Percentiles rank a stretch among this genome's conserved stretches.
Conservation (phyloP, 805 yeast species). For the Yarrowia sp. region DNA sequence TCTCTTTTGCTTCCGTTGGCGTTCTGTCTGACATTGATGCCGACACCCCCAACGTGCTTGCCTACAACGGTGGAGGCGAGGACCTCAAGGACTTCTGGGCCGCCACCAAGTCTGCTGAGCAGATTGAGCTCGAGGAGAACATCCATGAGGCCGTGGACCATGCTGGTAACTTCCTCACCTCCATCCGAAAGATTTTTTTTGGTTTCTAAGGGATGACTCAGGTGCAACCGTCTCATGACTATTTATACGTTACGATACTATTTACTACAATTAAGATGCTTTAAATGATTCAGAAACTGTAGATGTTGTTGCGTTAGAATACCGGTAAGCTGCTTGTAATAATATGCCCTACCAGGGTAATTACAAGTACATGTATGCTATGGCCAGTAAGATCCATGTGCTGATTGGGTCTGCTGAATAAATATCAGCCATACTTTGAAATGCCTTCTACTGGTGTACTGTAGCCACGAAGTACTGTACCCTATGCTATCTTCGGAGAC, state of each 20-base stretch:
- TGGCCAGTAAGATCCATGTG: no score
- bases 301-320: no score
- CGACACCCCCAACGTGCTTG: slow-evolving; percentile 57
- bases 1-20: slow-evolving; percentile 52
- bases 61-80: slow-evolving; percentile 60
- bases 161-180: not conserved
- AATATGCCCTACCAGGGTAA: no score
- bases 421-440: no score
- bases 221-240: slow-evolving; percentile 25
- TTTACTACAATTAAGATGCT: slow-evolving; percentile 23
- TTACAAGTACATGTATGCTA: no score
- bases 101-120: slow-evolving; percentile 20
- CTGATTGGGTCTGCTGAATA: no score
- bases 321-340: no score
- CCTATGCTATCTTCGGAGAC: no score
- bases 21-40: slow-evolving; percentile 47
- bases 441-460: no score
- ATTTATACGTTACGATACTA: slow-evolving; percentile 25
- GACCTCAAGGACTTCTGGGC: slow-evolving; percentile 53
- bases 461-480: no score
- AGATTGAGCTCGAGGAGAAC: slow-evolving; percentile 11
- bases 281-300: slow-evolving; percentile 1
- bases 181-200: slow-evolving; percentile 17
- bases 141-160: slow-evolving; percentile 11
- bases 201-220: slow-evolving; percentile 15